phyloP scores from a whole-genome alignment of 2,329 filamentous ascomycete genomes.

The Alternaria brassicicola region DNA sequence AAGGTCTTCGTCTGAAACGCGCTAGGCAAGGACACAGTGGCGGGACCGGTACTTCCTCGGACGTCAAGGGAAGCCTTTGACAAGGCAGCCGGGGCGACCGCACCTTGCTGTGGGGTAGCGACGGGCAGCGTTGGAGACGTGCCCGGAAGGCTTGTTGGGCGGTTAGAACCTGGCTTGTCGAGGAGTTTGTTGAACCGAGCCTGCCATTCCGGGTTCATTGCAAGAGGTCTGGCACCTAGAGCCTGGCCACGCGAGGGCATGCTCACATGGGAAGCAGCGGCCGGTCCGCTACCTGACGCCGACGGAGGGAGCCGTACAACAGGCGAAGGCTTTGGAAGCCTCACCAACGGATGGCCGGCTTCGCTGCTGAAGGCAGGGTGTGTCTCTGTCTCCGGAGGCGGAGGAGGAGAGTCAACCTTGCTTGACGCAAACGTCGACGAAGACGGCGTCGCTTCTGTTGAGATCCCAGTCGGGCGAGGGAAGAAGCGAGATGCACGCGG shows the following conservation, averaged over 20 bases:
- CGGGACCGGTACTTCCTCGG: conserved; percentile 54
- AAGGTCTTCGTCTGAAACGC: conserved; percentile 27
- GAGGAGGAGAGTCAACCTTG: conserved; percentile 41
- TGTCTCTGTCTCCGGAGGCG: conserved; percentile 73
- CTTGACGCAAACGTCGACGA: conserved; percentile 23
- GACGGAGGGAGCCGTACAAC: conserved; percentile 80
- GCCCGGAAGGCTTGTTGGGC: conserved; percentile 36
- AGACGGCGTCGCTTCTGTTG: conserved; percentile 30
- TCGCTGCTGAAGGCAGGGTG: conserved; percentile 77
- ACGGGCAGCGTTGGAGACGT: conserved; percentile 40
- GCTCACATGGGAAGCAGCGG: conserved; percentile 47
- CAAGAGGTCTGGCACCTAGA: conserved; percentile 47
- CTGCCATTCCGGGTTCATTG: conserved; percentile 69
- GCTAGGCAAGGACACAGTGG: conserved; percentile 73
- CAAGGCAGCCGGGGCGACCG: conserved; percentile 68
- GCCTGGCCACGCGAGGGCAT: conserved; percentile 45
- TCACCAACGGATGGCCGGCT: conserved; percentile 68
- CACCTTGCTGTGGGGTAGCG: conserved; percentile 48
- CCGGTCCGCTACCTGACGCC: conserved; percentile 43
- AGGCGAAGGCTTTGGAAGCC: conserved; percentile 71
- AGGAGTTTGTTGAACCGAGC: conserved; percentile 80
- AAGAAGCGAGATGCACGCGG: conserved; percentile 49
- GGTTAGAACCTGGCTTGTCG: conserved; percentile 60
- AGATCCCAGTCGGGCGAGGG: conserved; percentile 37
- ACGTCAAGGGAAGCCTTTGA: conserved; percentile 66